These are phyloP conservation scores for Diaporthe destruens DNA, from an alignment of 2,329 filamentous ascomycete genomes.

Conservation along the genomic window DNA sequence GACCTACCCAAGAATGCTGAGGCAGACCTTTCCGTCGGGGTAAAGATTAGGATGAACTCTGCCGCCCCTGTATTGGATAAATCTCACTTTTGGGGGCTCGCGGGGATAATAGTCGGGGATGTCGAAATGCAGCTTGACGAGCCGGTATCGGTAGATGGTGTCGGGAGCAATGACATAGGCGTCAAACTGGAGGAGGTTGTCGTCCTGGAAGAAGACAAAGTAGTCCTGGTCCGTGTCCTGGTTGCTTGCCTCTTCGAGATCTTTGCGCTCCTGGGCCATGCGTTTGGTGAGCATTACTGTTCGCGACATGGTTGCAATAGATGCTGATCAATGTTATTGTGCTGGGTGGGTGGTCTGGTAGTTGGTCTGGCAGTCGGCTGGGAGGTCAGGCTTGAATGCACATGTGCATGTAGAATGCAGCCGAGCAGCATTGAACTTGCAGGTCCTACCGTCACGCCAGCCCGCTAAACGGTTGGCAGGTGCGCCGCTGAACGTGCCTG, in stretches of 20 bases:
- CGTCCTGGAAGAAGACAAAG: slow-evolving; percentile 14
- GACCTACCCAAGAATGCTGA: slow-evolving; percentile 11
- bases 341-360: background rate
- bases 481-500: too few relatives aligned
- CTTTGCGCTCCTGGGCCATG: slow-evolving; percentile 12
- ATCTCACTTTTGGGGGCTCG: background rate
- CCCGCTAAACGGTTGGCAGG: too few relatives aligned
- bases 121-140: slow-evolving; percentile 2
- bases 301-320: background rate
- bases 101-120: background rate
- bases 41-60: slow-evolving; percentile 8
- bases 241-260: slow-evolving; percentile 6
- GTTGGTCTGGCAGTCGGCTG: too few relatives aligned
- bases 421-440: too few relatives aligned
- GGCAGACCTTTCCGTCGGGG: background rate
- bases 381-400: background rate
- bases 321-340: background rate
- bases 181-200: slow-evolving; percentile 2
- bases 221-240: background rate
- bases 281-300: background rate
- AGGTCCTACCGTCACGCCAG: too few relatives aligned
- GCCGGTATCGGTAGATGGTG: slow-evolving; percentile 7
- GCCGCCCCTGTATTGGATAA: slow-evolving; percentile 1
- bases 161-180: slow-evolving; percentile 18
- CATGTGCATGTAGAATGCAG: background rate